A percentile compares a stretch with the other conserved stretches of the same genome.
These are phyloP conservation scores for Zymoseptoria pseudotritici DNA, from an alignment of 2,329 filamentous ascomycete species.

Conservation along the genomic window DNA sequence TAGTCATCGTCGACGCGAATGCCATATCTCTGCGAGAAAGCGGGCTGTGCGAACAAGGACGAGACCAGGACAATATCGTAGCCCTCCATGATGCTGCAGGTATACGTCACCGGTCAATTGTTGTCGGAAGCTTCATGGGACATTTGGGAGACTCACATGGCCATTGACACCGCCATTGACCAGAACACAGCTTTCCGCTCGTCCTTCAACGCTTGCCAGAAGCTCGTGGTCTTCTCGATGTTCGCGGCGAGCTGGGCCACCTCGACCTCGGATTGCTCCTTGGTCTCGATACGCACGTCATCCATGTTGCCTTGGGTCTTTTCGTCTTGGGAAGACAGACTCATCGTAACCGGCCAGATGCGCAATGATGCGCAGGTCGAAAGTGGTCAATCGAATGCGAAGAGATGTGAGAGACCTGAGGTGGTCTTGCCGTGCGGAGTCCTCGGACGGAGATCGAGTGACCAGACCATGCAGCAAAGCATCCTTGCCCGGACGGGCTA, in stretches of 20 bases:
- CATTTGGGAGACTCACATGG: background rate
- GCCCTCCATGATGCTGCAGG: constrained; percentile 32
- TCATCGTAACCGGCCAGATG: background rate
- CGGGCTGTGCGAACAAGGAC: constrained; percentile 29
- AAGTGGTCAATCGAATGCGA: background rate
- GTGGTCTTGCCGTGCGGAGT: background rate
- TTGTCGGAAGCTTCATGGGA: background rate
- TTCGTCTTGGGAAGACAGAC: background rate
- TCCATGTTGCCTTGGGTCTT: background rate
- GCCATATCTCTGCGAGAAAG: constrained; percentile 35
- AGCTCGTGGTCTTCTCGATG: background rate
- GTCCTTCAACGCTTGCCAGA: constrained; percentile 4
- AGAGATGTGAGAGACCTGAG: background rate
- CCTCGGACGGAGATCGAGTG: background rate
- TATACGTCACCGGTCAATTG: background rate
- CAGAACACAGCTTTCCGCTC: constrained; percentile 10
- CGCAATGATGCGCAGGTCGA: background rate
- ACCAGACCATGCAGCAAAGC: background rate
- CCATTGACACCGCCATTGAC: constrained; percentile 10
- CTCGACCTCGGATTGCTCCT: background rate
- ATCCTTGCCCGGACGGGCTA: background rate
- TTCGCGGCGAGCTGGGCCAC: background rate
- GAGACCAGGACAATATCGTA: constrained; percentile 33
- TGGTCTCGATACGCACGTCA: background rate
- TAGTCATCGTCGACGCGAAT: constrained; percentile 33